Base-by-base conservation (phyloP, 768 basidiomycete genomes). In the Suillus subluteus region DNA sequence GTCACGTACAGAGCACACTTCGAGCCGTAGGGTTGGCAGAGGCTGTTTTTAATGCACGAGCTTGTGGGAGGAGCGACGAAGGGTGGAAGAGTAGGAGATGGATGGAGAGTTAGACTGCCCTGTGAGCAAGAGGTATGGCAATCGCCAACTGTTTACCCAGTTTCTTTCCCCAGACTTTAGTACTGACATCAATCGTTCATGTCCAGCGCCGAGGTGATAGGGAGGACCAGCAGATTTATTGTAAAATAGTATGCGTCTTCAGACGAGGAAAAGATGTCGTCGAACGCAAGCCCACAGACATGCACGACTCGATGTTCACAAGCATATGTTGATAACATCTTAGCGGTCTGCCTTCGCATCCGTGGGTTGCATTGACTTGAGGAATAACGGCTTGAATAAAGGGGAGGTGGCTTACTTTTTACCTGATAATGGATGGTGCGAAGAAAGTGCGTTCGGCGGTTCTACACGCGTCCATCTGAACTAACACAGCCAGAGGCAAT, bases 191-290 rank as follows among this genome's bases (percentile, higher is more conserved):
- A 63, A 91, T 96, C 97, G 81, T 96, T 98, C 71, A 88, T 82
- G 79, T 99, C 98, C 73, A 95, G 97, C 3, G 90, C 89, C 18
- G 90, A 99, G 54, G 54, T 8, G 52, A 32, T 21, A 18, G 16
- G 72, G 95, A 91, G 7, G 96, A 98, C 74, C 98, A 96, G 96
- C 90, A 91, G 0, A 95, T 98, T 65, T 98, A 98, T 74, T 92
- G 96, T 70, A 95, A 98, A 79, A 96, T 99, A 4, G 83, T 87
- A 4, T 1, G 83, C 80, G 9, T 91, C 95, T 15, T 95, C 93
- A 0, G 92, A 96, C 67, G 96, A 99, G 79, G 98, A 98, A 65
- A 96, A 58, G 83, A 98, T 52, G 69, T 82, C 1, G 82, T 98
- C 67, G 96, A 99, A 78, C 83, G 83, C 64, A 91, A 93, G 71